Evolutionary conservation across 2,329 filamentous ascomycete species (phyloP), one percentile per base, ranked within the genome.

Genomic region (Ustulina deusta): DNA sequence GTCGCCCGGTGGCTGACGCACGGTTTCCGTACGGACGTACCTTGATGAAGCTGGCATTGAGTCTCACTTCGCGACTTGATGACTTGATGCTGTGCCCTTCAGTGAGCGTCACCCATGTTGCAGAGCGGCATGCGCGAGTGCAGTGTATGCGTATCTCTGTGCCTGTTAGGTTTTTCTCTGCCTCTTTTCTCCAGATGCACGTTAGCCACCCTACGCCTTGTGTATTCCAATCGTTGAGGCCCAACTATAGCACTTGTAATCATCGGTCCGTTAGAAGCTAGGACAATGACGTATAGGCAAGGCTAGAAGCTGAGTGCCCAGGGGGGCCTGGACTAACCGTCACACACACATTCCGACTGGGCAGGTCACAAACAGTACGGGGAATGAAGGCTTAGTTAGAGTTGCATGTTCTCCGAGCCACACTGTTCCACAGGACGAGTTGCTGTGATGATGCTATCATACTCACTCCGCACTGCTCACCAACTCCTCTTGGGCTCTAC

Each of bases 1-100:
- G 29, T 59, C 29, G 40, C 25, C 65, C 56, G 62, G 58, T 58
- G 58, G 64, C 56, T 67, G 60, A 67, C 34, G 61, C 60, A 61
- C 34, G 51, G 27, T 55, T 61, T 57, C 65, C 61, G 48, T 69
- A 61, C 68, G 68, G 68, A 68, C 58, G 61, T 69, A 68, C 56
- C 15, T 61, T 44, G 38, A 48, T 44, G 10, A 42, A 61, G 51
- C 64, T 63, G 15, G 49, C 44, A 57, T 5, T 22, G 27, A 29
- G 65, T 65, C 62, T 68, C 54, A 68, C 58, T 61, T 46, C 27
- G 66, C 60, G 52, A 66, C 66, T 57, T 59, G 51, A 58, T 61
- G 52, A 66, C 66, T 57, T 59, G 51, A 58, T 61, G 55, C 34
- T 48, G 56, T 60, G 59, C 13, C 55, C 22, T 61, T 22, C n/a